Base-by-base conservation (phyloP, 192 early-diverging fungal genomes). In the Backusella mclennaniae region DNA sequence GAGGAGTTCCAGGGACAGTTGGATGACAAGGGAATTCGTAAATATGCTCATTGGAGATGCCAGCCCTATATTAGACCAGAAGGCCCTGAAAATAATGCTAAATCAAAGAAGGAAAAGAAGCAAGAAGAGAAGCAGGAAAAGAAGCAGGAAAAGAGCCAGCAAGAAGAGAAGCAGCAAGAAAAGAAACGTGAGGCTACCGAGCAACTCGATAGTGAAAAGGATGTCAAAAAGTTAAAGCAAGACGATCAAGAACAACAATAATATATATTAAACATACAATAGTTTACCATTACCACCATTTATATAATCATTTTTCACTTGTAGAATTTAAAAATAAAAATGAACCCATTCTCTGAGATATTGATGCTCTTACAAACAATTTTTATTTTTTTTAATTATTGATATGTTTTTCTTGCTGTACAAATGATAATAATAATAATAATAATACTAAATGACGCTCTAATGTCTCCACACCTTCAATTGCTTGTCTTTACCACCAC, bases 401-500 rank as follows among this genome's bases (percentile, higher is more conserved):
- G 19, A 49, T 12, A 39, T 39, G 17, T 71, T 17, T 49, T 49
- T 71, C 26, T 71, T 33, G 49, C 26, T 71, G 70, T 71, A 71
- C 70, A 71, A 69, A 71, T 71, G 19, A 68, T n/a, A 36, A 63
- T 26, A 63, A 59, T 59, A 29, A 67, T 29, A 29, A 17, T 69
- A 39, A 39, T 44, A 44, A 44, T 44, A 44, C 14, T 17, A 44
- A 44, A 44, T 44, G 42, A 17, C 15, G 42, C 15, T 73, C 63
- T 84, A 76, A 72, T 79, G 72, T 77, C 81, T 82, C 80, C 90
- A 98, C 85, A 99, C 89, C 80, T 96, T 97, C 67, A 99, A 83
- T 36, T 93, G 90, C 49, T 92, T 89, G 81, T 99, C 97, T 76
- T 97, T 98, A 74, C 95, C 94, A 53, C 96, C 97, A 86, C 94